These are phyloP conservation scores for Nakaseomyces uthaithaninus DNA, from an alignment of 1,139 yeast genomes.

Conservation along the genomic window DNA sequence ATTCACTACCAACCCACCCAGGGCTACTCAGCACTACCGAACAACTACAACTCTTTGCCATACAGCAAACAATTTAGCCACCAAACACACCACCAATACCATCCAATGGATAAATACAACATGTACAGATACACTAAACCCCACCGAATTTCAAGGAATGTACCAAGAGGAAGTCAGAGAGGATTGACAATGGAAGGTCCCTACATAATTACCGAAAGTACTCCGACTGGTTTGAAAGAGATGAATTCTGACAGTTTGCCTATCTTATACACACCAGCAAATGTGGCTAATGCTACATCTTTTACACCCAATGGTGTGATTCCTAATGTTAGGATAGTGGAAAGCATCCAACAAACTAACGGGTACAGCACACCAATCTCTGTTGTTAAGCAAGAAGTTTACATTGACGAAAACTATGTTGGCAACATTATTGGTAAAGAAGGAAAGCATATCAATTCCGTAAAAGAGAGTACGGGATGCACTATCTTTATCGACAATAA, in stretches of 20 bases:
- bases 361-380: conserved; percentile 16
- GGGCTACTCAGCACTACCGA: conserved; percentile 25
- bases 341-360: conserved; percentile 16
- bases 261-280: conserved; percentile 21
- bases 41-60: conserved; percentile 11
- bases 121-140: conserved; percentile 13
- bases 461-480: conserved; percentile 68
- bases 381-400: conserved; percentile 48
- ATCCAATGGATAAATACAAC: conserved; percentile 21
- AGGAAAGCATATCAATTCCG: conserved; percentile 73
- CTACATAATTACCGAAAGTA: background rate
- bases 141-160: background rate
- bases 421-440: conserved; percentile 86
- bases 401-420: conserved; percentile 67
- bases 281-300: conserved; percentile 23
- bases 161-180: background rate
- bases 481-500: conserved; percentile 62
- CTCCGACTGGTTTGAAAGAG: background rate
- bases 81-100: conserved; percentile 25
- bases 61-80: conserved; percentile 10
- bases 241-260: background rate
- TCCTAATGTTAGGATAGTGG: conserved; percentile 27
- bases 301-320: conserved; percentile 24
- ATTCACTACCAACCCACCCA: conserved; percentile 58
- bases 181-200: background rate